Percentiles rank a stretch among this genome's conserved stretches.
Evolutionary conservation across 208 protist species (phyloP).

Genomic region (Tritrichomonas musculus): DNA sequence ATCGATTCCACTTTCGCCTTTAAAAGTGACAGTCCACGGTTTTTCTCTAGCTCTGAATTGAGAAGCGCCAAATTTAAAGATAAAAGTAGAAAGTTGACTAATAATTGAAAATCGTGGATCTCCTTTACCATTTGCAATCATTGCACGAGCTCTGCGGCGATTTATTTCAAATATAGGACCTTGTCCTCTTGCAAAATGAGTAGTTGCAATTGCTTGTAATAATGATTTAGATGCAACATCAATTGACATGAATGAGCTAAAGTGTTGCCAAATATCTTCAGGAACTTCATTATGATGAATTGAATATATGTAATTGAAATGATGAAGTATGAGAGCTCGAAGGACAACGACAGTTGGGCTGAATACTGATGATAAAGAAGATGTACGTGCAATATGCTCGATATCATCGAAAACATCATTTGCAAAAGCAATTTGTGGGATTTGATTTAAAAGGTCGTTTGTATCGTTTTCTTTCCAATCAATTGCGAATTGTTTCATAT

Average conservation of each 20-base stretch:
- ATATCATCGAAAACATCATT: neutral
- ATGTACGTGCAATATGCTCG: neutral
- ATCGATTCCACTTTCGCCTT: neutral
- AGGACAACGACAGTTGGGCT: neutral
- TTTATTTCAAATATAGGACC: neutral
- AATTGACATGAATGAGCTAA: neutral
- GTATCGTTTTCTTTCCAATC: neutral
- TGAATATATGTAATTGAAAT: neutral
- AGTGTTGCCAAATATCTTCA: neutral
- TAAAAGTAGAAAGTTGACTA: neutral
- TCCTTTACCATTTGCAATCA: neutral
- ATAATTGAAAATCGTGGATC: neutral
- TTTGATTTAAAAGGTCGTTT: neutral
- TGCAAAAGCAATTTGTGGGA: neutral
- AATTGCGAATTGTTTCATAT: constrained; percentile 24
- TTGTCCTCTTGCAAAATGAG: neutral
- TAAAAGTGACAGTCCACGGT: neutral
- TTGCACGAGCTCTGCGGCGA: neutral
- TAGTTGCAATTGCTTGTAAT: neutral
- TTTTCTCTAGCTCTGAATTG: neutral
- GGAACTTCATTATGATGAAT: neutral
- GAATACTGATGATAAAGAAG: neutral
- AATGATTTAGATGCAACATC: neutral
- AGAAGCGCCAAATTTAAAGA: neutral
- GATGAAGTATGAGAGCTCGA: neutral